phyloP scores from a whole-genome alignment of 352 stramenopile species.

The Phytophthora sansomeana region DNA sequence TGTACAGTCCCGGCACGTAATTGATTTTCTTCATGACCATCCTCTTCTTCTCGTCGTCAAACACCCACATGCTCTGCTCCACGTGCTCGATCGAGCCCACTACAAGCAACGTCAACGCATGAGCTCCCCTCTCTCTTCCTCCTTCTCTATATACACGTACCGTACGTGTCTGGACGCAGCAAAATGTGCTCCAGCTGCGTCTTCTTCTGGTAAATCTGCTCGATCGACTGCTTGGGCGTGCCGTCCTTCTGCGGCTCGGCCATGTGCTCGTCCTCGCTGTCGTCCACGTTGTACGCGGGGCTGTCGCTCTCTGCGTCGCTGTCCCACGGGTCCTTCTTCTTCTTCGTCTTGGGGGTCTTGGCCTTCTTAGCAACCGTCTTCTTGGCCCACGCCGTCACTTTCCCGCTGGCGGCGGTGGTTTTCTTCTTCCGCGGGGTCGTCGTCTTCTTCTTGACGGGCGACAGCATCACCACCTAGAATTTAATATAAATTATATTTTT shows the following conservation, averaged over 20 bases:
- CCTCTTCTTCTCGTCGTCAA: conserved; percentile 88
- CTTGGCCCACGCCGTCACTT: conserved; percentile 33
- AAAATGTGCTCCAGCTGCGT: conserved; percentile 98
- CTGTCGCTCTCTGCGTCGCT: conserved; percentile 43
- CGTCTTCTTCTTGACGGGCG: conserved; percentile 33
- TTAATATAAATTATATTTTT: neutral
- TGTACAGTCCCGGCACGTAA: conserved; percentile 96
- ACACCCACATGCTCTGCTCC: conserved; percentile 93
- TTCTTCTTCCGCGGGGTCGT: conserved; percentile 39
- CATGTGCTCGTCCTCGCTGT: conserved; percentile 42
- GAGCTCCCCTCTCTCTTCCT: neutral
- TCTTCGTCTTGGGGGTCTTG: conserved; percentile 46
- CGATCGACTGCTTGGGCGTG: conserved; percentile 73
- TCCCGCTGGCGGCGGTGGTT: conserved; percentile 33
- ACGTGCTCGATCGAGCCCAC: conserved; percentile 96
- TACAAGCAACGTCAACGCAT: conserved; percentile 24
- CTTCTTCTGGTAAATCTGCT: conserved; percentile 98
- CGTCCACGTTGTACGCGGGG: conserved; percentile 41
- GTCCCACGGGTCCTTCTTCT: conserved; percentile 62
- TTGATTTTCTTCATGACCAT: conserved; percentile 96
- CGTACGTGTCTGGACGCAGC: conserved; percentile 97
- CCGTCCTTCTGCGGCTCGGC: conserved; percentile 20
- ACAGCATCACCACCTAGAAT: conserved; percentile 35
- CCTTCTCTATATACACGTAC: conserved; percentile 26
- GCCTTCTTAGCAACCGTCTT: conserved; percentile 47